Evolutionary conservation across 345 rosid species (phyloP).

Genomic region (Reutealis trisperma): DNA sequence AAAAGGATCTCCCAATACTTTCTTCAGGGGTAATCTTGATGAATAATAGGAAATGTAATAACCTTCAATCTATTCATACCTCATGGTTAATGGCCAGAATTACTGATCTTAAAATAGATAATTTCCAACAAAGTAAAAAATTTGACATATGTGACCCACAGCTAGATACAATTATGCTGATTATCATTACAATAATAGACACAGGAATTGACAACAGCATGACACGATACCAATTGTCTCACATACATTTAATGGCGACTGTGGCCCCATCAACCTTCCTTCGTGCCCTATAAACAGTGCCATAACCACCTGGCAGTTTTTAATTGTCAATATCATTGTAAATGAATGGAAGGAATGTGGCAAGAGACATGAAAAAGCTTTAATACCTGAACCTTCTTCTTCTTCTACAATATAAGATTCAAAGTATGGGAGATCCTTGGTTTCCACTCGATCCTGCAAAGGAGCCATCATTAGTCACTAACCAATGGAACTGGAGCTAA

Average conservation of each 20-base stretch:
- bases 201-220: background rate
- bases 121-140: background rate
- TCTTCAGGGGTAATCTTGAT: background rate
- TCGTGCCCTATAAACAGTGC: conserved; percentile 79
- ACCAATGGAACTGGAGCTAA: conserved; percentile 1
- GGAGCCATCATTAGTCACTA: conserved; percentile 7
- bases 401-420: conserved; percentile 72
- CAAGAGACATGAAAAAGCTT: background rate
- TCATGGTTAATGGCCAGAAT: background rate
- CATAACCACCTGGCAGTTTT: conserved; percentile 84
- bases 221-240: background rate
- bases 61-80: background rate
- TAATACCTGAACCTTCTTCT: conserved; percentile 92
- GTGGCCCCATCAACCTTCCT: conserved; percentile 66
- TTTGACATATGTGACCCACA: background rate
- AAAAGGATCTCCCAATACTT: background rate
- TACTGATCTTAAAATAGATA: background rate
- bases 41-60: background rate
- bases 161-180: background rate
- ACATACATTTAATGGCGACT: conserved; percentile 91
- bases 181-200: background rate
- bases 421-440: conserved; percentile 60
- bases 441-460: conserved; percentile 52
- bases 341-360: background rate
- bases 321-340: conserved; percentile 14